A percentile compares a stretch with the other conserved stretches of the same genome.
Evolutionary conservation across 2,329 filamentous ascomycete genomes (phyloP).

Genomic region (Monascus ruber): DNA sequence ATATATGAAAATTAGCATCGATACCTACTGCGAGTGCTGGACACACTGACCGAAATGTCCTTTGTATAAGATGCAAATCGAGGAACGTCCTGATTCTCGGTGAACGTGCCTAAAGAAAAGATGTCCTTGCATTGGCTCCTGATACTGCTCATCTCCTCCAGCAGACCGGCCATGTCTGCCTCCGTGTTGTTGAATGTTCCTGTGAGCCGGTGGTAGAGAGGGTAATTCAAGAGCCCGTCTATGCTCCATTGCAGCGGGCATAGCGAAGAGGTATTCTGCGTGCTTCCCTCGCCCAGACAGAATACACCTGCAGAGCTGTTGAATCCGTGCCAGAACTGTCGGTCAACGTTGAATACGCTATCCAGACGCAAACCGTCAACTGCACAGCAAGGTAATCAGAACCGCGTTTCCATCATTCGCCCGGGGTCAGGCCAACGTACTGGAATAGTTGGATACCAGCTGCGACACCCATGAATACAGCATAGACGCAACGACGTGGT

Average conservation of each 20-base stretch:
- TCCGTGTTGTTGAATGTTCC: not conserved
- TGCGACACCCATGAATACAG: constrained; percentile 31
- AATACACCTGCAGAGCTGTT: constrained; percentile 29
- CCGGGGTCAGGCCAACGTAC: not conserved
- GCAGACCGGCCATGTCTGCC: not conserved
- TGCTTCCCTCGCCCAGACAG: constrained; percentile 36
- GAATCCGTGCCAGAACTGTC: constrained; percentile 31
- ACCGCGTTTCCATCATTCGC: too few relatives aligned
- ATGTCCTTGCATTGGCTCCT: constrained; percentile 32
- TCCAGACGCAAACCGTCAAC: constrained; percentile 43
- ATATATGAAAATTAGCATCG: constrained; percentile 1
- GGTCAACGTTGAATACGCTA: constrained; percentile 37
- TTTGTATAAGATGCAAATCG: constrained; percentile 43
- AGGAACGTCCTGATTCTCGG: constrained; percentile 50
- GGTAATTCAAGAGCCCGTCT: not conserved
- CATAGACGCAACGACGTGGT: constrained; percentile 27
- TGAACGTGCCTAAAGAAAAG: constrained; percentile 39
- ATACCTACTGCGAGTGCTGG: not conserved
- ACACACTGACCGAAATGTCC: constrained; percentile 32
- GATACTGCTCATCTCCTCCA: constrained; percentile 5
- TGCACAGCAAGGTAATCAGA: not conserved
- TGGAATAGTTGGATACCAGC: constrained; percentile 33
- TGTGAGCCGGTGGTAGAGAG: not conserved
- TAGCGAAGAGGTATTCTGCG: constrained; percentile 20
- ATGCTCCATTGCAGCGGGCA: constrained; percentile 23